Percentiles rank a stretch among this genome's conserved stretches.
Conservation (phyloP, 768 basidiomycete genomes). For the Nidularia pulvinata region DNA sequence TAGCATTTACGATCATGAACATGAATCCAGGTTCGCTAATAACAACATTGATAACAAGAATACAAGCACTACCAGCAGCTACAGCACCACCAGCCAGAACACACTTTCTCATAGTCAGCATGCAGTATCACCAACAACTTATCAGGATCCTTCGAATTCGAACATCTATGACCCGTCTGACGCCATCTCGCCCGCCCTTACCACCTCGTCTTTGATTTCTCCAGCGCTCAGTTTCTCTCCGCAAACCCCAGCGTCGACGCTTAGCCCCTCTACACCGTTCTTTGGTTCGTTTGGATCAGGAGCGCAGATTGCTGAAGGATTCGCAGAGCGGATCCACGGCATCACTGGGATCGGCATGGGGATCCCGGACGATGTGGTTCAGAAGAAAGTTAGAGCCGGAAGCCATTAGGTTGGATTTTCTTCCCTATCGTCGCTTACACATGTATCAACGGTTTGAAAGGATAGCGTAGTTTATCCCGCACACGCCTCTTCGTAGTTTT, state of each 20-base stretch:
- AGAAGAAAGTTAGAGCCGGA: background rate
- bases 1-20: slow-evolving; percentile 7
- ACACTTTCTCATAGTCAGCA: slow-evolving; percentile 13
- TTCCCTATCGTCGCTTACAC: too few relatives aligned
- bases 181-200: slow-evolving; percentile 16
- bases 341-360: background rate
- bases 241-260: slow-evolving; percentile 54
- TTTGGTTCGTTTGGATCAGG: slow-evolving; percentile 54
- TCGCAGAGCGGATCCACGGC: background rate
- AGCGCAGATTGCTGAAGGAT: slow-evolving; percentile 4
- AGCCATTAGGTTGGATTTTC: background rate
- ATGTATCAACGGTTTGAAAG: too few relatives aligned
- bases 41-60: slow-evolving; percentile 12
- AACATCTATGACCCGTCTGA: slow-evolving; percentile 16
- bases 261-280: slow-evolving; percentile 74
- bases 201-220: slow-evolving; percentile 59
- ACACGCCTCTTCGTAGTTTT: too few relatives aligned
- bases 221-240: slow-evolving; percentile 72
- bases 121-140: slow-evolving; percentile 17
- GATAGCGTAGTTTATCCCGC: too few relatives aligned
- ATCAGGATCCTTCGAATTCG: slow-evolving; percentile 4
- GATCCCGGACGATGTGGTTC: background rate
- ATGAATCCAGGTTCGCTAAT: background rate
- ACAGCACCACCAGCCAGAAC: slow-evolving; percentile 11
- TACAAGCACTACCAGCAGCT: slow-evolving; percentile 16